Percentiles rank a stretch among this genome's conserved stretches.
These are phyloP conservation scores for Coprinopsis sp. DNA, from an alignment of 768 basidiomycete species.

Conservation along the genomic window DNA sequence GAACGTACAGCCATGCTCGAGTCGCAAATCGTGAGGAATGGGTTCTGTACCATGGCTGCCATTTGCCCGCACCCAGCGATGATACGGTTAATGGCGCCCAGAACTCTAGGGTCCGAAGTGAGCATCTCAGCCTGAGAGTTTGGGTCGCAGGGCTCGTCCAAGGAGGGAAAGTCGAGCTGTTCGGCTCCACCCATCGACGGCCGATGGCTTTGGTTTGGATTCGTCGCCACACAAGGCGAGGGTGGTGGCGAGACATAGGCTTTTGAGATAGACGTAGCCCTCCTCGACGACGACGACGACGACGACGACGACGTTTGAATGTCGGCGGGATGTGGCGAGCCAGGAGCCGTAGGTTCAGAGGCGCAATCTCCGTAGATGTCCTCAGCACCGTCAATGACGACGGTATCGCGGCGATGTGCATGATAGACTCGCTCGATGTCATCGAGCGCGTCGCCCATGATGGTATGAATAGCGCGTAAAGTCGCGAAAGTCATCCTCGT, in stretches of 20 bases:
- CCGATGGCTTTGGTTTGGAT: background rate
- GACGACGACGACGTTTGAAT: conserved; percentile 5
- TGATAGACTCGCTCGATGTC: conserved; percentile 62
- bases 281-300: conserved; percentile 4
- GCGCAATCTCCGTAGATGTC: conserved; percentile 13
- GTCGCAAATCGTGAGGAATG: conserved; percentile 71
- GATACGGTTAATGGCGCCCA: conserved; percentile 56
- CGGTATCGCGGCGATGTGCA: conserved; percentile 17
- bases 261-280: conserved; percentile 15
- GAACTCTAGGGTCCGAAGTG: conserved; percentile 55
- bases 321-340: background rate
- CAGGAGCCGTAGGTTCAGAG: conserved; percentile 6
- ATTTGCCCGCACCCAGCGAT: conserved; percentile 70
- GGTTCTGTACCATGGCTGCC: conserved; percentile 56
- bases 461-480: conserved; percentile 57
- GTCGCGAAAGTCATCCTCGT: conserved; percentile 53
- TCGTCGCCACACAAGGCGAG: conserved; percentile 23
- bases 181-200: conserved; percentile 1
- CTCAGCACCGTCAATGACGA: conserved; percentile 5
- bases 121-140: conserved; percentile 48
- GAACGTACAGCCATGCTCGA: conserved; percentile 61
- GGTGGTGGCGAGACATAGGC: conserved; percentile 31
- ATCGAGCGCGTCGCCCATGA: conserved; percentile 64
- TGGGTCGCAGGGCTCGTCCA: conserved; percentile 44
- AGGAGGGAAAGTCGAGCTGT: conserved; percentile 52